Evolutionary conservation across 73 alveolate species (phyloP).

Genomic region (Paramecium bursaria): DNA sequence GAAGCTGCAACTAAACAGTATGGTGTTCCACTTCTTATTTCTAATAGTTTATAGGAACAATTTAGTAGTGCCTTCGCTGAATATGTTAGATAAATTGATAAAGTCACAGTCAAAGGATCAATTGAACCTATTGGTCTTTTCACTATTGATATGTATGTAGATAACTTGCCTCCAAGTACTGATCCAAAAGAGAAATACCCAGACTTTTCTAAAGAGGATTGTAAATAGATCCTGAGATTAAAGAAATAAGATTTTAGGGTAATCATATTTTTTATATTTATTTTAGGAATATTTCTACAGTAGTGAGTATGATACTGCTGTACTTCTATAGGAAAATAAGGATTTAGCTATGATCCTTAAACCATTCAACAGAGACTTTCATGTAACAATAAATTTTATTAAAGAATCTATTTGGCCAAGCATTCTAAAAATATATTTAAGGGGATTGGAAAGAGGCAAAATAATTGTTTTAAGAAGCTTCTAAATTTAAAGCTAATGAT

Average conservation of each 20-base stretch:
- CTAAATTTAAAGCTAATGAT: constrained; percentile 23
- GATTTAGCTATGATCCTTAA: constrained; percentile 72
- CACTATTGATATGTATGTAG: constrained; percentile 66
- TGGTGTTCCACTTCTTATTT: constrained; percentile 73
- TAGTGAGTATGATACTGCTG: constrained; percentile 31
- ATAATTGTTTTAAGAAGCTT: constrained; percentile 70
- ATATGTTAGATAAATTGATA: constrained; percentile 65
- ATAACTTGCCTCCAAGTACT: constrained; percentile 64
- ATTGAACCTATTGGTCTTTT: constrained; percentile 51
- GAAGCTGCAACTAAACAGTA: constrained; percentile 78
- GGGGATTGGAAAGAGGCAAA: constrained; percentile 84
- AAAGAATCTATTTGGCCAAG: constrained; percentile 70
- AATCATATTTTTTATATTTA: no score
- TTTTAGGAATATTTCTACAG: constrained; percentile 7
- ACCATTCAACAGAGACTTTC: constrained; percentile 75
- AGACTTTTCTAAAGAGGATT: constrained; percentile 46
- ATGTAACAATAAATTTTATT: constrained; percentile 44
- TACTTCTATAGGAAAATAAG: constrained; percentile 17
- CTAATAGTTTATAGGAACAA: constrained; percentile 64
- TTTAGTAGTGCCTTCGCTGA: constrained; percentile 57
- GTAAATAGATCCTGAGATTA: constrained; percentile 19
- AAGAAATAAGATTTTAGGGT: constrained; percentile 63
- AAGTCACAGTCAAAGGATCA: constrained; percentile 63
- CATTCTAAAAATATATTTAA: constrained; percentile 74
- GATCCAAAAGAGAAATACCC: constrained; percentile 46